These are phyloP conservation scores for Leccinum arenicola DNA, from an alignment of 768 basidiomycete genomes.

Conservation along the genomic window DNA sequence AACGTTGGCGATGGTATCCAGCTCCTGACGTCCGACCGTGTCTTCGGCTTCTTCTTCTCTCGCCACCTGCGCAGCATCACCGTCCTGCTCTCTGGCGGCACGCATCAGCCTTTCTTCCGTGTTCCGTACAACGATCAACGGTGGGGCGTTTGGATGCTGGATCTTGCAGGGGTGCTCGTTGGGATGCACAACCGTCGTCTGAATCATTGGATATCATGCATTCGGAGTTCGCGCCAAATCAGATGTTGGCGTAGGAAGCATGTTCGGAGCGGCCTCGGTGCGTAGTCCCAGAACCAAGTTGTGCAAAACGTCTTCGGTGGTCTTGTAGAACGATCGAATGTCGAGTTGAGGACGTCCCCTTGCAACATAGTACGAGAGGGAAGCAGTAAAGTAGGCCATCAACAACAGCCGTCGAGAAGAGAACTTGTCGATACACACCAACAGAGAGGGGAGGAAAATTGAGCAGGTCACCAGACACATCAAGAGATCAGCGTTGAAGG, in stretches of 20 bases:
- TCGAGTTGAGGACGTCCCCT: constrained; percentile 35
- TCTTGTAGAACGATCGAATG: constrained; percentile 30
- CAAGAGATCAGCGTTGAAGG: constrained; percentile 68
- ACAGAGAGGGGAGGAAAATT: constrained; percentile 51
- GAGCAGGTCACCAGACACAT: constrained; percentile 72
- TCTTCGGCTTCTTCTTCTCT: constrained; percentile 27
- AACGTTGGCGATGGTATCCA: too few species aligned
- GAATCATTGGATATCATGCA: constrained; percentile 55
- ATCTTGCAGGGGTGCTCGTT: constrained; percentile 53
- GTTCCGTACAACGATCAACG: constrained; percentile 42
- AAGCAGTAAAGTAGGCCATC: constrained; percentile 27
- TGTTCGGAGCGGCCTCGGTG: constrained; percentile 22
- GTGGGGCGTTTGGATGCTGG: constrained; percentile 46
- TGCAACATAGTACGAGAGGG: constrained; percentile 30
- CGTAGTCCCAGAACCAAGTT: constrained; percentile 16
- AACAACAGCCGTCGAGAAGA: constrained; percentile 27
- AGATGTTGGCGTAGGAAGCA: constrained; percentile 33
- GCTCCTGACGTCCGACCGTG: constrained; percentile 18
- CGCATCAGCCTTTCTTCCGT: constrained; percentile 28
- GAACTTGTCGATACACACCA: constrained; percentile 30
- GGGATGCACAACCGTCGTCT: constrained; percentile 51
- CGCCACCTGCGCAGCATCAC: constrained; percentile 15
- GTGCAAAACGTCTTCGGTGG: constrained; percentile 35
- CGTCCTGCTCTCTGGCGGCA: constrained; percentile 9
- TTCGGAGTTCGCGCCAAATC: constrained; percentile 41